Base-by-base conservation (phyloP, 2,329 filamentous ascomycete genomes). In the Tolypocladium amazonense region DNA sequence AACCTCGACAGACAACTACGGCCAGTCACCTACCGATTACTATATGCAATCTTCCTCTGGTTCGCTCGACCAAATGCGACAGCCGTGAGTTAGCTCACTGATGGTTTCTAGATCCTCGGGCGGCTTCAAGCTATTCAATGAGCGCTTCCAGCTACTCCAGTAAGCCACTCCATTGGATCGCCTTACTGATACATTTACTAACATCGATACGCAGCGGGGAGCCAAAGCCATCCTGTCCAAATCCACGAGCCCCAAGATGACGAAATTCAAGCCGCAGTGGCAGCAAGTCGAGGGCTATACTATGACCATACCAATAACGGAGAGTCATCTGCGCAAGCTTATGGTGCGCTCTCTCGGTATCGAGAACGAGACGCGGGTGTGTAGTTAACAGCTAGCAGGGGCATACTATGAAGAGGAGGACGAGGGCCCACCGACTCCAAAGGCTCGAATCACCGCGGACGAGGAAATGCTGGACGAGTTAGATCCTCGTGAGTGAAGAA, bases 401-500 rank as follows among this genome's bases (percentile, higher is more conserved):
- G 55, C 52, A 18, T 64, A 65, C 41, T 63, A 65, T 15, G 65
- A 68, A 7, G 66, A 69, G 3, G 69, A 71, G 14, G 66, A 70
- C 23, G 65, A 69, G 35, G 65, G 64, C 3, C 63, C 65, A 25
- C 57, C 63, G 33, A 68, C 65, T 9, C 64, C 67, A 43, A 69
- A 56, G 45, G 56, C 59, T 20, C 59, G 56, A 41, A 56, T 60
- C 18, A 58, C 58, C 7, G 61, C 57, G 33, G 60, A 61, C 12
- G 63, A 59, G 27, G 60, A 61, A 23, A 25, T 57, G 9, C 14
- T 59, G 20, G 69, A 71, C 33, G 64, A 67, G 2, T 61, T 77
- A 14, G 74, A 77, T 62, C 71, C 72, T 37, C 71, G 76, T 78
- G 65, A 63, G 74, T 63, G 1, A 5, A 18, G 18, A 7, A 1